Evolutionary conservation across 805 yeast species (phyloP), one percentile per base, ranked within the genome.

Genomic region (Saccharomyces paradoxus): DNA sequence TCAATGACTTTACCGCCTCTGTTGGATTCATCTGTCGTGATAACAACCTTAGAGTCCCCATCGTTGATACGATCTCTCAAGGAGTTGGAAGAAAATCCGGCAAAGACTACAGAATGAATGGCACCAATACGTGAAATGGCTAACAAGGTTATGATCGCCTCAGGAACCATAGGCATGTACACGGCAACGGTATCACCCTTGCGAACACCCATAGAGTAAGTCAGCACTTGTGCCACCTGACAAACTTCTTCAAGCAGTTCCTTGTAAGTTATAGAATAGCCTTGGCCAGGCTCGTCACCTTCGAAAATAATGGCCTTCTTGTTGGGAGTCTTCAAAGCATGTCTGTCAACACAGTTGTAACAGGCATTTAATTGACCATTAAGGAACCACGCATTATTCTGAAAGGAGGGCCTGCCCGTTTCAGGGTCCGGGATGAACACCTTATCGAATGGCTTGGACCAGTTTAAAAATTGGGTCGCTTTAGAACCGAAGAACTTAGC

Each of bases 111-210:
- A 2, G 92, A 85, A 70, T 87, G 96, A 56, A 87, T 75, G 13
- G 95, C 96, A 63, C 96, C 95, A 58, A 87, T 75, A 71, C 96
- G 78, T 46, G 81, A 80, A 65, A 87, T 85, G 27, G 96, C 95
- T 71, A 87, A 73, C 75, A 87, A 72, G 28, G 94, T 81, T 55
- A 85, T 75, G 51, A 87, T 72, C 44, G 94, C 91, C 68, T 86
- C 88, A 49, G 91, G 86, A 59, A 83, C 84, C 94, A 87, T 87
- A 63, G 96, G 96, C 75, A 87, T 76, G 69, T 87, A 87, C 52
- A 87, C 87, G 26, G 94, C 94, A 55, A 87, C 92, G 17, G 90
- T 84, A 67, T 87, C 96, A 63, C 94, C 94, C 72, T 87, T 87
- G 57, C 77, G 74, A 55, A 87, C 83, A 50, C 91, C 91, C 77